These are phyloP conservation scores for Lunularia cruciata DNA, from an alignment of 225 moss, liverwort and hornwort species.

Conservation along the genomic window DNA sequence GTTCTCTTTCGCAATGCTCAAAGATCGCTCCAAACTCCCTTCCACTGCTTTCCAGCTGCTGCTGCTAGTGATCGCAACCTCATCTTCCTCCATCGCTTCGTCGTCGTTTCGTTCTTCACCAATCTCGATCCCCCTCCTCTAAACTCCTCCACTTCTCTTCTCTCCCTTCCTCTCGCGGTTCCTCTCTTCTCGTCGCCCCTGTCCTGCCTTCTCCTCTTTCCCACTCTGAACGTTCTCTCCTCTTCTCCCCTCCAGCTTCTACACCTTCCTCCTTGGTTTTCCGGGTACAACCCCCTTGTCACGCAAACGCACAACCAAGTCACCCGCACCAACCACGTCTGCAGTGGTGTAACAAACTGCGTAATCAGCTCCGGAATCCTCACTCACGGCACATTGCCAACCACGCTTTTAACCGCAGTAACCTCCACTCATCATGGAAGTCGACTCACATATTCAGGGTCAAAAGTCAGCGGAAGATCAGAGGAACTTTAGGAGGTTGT, in stretches of 20 bases:
- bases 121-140: neutral
- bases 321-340: neutral
- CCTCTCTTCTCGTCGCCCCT: neutral
- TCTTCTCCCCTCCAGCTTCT: too few species aligned
- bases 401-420: too few species aligned
- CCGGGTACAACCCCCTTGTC: too few species aligned
- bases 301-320: too few species aligned
- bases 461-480: neutral
- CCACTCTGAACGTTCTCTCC: too few species aligned
- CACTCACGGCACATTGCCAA: too few species aligned
- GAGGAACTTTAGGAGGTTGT: neutral
- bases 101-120: too few species aligned
- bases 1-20: slow-evolving; percentile 28
- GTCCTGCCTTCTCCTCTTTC: neutral
- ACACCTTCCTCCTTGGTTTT: too few species aligned
- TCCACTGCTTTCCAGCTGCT: slow-evolving; percentile 32
- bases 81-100: slow-evolving; percentile 17
- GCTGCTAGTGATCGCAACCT: slow-evolving; percentile 5
- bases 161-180: neutral
- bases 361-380: too few species aligned
- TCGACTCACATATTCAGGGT: too few species aligned
- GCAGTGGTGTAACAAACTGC: neutral
- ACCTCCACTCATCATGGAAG: too few species aligned
- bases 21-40: slow-evolving; percentile 23
- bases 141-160: neutral